A percentile compares a stretch with the other conserved stretches of the same genome.
Conservation (phyloP, 495 filamentous ascomycete species). For the Aspergillus sparsus region DNA sequence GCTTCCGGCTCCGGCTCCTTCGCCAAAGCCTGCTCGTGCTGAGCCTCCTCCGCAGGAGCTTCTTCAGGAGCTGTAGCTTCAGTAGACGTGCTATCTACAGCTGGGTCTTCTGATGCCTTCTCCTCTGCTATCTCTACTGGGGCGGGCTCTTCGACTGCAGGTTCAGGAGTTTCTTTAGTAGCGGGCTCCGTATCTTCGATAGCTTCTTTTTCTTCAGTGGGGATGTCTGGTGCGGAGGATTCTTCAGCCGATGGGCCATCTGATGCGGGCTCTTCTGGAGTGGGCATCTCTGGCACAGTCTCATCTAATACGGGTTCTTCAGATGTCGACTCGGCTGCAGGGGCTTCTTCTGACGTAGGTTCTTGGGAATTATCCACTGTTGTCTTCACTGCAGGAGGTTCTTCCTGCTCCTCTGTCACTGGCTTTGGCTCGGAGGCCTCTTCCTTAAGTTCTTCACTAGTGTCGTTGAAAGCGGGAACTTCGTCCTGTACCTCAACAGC, state of each 20-base stretch:
- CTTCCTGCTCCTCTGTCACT: background rate
- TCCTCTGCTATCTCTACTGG: too few relatives aligned
- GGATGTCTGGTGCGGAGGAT: background rate
- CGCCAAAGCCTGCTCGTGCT: too few relatives aligned
- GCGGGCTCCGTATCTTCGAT: conserved; percentile 16
- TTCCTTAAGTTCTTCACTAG: background rate
- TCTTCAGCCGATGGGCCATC: conserved; percentile 8
- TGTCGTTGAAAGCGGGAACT: background rate
- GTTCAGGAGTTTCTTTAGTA: conserved; percentile 19
- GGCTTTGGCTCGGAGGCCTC: background rate
- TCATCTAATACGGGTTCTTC: conserved; percentile 9
- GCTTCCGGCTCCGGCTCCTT: too few relatives aligned
- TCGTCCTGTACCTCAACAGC: background rate
- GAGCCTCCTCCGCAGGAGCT: too few relatives aligned
- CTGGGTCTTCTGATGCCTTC: too few relatives aligned
- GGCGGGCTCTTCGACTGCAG: conserved; percentile 15
- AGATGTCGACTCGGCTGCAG: conserved; percentile 14
- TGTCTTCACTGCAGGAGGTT: conserved; percentile 15
- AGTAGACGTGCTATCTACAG: too few relatives aligned
- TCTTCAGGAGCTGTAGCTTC: too few relatives aligned
- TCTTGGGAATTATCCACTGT: conserved; percentile 21
- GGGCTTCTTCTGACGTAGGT: conserved; percentile 3
- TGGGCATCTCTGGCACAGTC: background rate
- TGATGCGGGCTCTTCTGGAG: conserved; percentile 6
- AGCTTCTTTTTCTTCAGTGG: conserved; percentile 17